Percentiles rank a stretch among this genome's conserved stretches.
Evolutionary conservation across 495 filamentous ascomycete genomes (phyloP).

Genomic region (Collariella sp.): DNA sequence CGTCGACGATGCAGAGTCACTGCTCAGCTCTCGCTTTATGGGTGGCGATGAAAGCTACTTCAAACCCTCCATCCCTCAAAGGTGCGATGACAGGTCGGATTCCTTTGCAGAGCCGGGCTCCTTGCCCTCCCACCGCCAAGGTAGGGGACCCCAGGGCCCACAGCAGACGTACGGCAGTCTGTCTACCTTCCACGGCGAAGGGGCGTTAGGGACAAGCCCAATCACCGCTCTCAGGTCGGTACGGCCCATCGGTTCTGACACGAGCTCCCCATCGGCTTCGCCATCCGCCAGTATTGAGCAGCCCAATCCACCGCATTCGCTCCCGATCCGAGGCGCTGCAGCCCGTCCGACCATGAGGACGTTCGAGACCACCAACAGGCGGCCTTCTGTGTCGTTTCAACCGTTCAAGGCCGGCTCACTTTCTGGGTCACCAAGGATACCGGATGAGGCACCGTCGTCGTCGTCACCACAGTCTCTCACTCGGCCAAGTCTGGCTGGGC

Average conservation of each 20-base stretch:
- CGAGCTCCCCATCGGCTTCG: slow-evolving; percentile 56
- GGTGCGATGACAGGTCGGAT: slow-evolving; percentile 28
- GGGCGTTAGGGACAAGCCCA: slow-evolving; percentile 68
- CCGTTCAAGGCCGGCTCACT: slow-evolving; percentile 91
- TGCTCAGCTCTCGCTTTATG: slow-evolving; percentile 86
- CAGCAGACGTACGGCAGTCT: slow-evolving; percentile 85
- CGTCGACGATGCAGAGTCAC: slow-evolving; percentile 80
- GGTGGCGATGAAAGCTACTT: slow-evolving; percentile 83
- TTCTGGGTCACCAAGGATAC: slow-evolving; percentile 66
- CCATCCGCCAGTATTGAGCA: slow-evolving; percentile 44
- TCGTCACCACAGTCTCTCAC: slow-evolving; percentile 54
- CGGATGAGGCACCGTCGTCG: slow-evolving; percentile 35
- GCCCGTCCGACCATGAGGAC: slow-evolving; percentile 40
- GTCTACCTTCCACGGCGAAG: slow-evolving; percentile 84
- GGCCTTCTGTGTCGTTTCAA: slow-evolving; percentile 86
- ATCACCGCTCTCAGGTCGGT: slow-evolving; percentile 74
- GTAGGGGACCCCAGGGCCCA: slow-evolving; percentile 48
- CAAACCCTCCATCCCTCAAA: slow-evolving; percentile 53
- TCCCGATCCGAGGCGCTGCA: slow-evolving; percentile 33
- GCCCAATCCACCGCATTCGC: slow-evolving; percentile 34
- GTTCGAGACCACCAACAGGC: slow-evolving; percentile 31
- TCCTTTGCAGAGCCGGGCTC: slow-evolving; percentile 59
- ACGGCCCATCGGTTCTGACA: slow-evolving; percentile 45
- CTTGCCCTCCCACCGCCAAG: slow-evolving; percentile 49
- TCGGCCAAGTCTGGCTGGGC: slow-evolving; percentile 41